A percentile compares a stretch with the other conserved stretches of the same genome.
phyloP scores from a whole-genome alignment of 225 moss, liverwort and hornwort species.

The Lunularia cruciata region DNA sequence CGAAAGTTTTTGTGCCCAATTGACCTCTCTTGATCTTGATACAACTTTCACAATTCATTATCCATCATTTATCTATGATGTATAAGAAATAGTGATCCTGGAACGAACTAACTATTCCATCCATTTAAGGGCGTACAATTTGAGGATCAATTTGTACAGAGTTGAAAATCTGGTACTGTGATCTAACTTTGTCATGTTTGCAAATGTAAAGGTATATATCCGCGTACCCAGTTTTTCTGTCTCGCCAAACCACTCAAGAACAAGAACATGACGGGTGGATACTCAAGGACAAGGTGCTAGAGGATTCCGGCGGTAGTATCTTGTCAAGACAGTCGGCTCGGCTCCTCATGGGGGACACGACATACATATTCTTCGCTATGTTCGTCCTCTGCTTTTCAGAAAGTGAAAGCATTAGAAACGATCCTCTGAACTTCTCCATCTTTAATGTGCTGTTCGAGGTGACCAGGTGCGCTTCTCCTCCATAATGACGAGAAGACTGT shows the following conservation, averaged over 20 bases:
- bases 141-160: too few relatives aligned
- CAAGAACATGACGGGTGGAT: slow-evolving; percentile 11
- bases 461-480: slow-evolving; percentile 41
- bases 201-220: slow-evolving; percentile 53
- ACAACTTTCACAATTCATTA: too few relatives aligned
- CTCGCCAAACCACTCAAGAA: slow-evolving; percentile 40
- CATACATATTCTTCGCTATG: slow-evolving; percentile 46
- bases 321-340: slow-evolving; percentile 44
- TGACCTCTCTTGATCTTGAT: too few relatives aligned
- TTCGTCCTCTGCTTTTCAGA: slow-evolving; percentile 57
- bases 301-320: slow-evolving; percentile 16
- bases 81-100: too few relatives aligned
- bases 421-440: slow-evolving; percentile 66
- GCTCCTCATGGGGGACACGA: slow-evolving; percentile 52
- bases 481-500: too few relatives aligned
- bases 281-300: neutral
- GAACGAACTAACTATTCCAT: too few relatives aligned
- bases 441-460: slow-evolving; percentile 78
- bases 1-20: too few relatives aligned
- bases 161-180: neutral
- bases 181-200: slow-evolving; percentile 1
- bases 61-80: too few relatives aligned
- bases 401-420: slow-evolving; percentile 35
- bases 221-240: slow-evolving; percentile 58
- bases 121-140: too few relatives aligned